phyloP scores from a whole-genome alignment of 441 rosid genomes.

The Theobroma grandiflorum region DNA sequence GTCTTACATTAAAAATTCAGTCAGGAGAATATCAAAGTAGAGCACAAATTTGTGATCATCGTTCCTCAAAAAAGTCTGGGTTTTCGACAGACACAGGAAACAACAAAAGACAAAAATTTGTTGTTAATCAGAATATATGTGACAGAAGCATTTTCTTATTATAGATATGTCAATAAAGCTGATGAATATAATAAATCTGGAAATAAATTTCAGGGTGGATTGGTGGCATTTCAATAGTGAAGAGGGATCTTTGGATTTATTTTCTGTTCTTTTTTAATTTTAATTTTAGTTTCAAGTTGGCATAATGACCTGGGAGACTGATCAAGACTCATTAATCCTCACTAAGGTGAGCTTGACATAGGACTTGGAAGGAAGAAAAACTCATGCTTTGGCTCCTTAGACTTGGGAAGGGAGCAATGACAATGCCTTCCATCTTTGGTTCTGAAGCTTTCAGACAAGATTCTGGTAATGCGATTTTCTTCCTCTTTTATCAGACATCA shows the following conservation, averaged over 20 bases:
- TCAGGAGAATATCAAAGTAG: background rate
- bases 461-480: too few species aligned
- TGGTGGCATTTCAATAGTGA: constrained; percentile 9
- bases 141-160: background rate
- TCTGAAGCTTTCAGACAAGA: too few species aligned
- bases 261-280: background rate
- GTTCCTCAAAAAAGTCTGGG: background rate
- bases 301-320: too few species aligned
- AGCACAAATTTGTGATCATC: background rate
- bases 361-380: too few species aligned
- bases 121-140: background rate
- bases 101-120: background rate
- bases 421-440: too few species aligned
- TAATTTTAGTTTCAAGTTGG: too few species aligned
- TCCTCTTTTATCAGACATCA: too few species aligned
- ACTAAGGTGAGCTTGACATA: too few species aligned
- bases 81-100: background rate
- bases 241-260: background rate
- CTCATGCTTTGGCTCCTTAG: too few species aligned
- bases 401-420: too few species aligned
- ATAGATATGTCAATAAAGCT: background rate
- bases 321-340: too few species aligned
- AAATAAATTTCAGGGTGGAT: constrained; percentile 3
- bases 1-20: background rate
- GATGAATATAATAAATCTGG: background rate